Percentiles rank a stretch among this genome's conserved stretches.
phyloP scores from a whole-genome alignment of 495 filamentous ascomycete genomes.

The Lepidopterella palustris region DNA sequence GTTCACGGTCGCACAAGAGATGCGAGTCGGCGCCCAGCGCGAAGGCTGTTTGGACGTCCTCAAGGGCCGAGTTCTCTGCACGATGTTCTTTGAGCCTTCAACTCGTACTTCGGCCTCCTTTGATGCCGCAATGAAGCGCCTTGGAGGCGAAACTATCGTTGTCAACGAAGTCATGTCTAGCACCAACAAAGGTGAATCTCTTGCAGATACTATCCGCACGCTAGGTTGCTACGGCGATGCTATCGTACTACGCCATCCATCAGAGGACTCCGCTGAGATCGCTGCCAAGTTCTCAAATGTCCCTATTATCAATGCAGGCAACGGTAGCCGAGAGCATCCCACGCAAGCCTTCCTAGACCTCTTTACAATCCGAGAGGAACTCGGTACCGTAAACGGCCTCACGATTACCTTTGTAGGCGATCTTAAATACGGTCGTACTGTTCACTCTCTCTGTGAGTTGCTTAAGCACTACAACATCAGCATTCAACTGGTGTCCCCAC shows the following conservation, averaged over 20 bases:
- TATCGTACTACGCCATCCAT: conserved; percentile 86
- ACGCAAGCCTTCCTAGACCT: conserved; percentile 98
- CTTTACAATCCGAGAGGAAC: conserved; percentile 95
- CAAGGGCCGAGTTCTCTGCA: conserved; percentile 76
- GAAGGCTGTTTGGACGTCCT: conserved; percentile 83
- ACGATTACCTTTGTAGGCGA: conserved; percentile 96
- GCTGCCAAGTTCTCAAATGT: conserved; percentile 82
- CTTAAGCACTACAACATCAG: conserved; percentile 90
- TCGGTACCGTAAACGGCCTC: conserved; percentile 86
- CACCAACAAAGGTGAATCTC: conserved; percentile 83
- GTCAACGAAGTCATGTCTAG: conserved; percentile 76
- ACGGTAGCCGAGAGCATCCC: conserved; percentile 89
- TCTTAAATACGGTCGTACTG: conserved; percentile 83
- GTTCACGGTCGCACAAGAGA: conserved; percentile 94
- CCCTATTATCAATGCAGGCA: conserved; percentile 94
- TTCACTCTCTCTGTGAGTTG: conserved; percentile 89
- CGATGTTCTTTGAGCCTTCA: conserved; percentile 95
- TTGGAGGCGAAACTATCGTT: conserved; percentile 75
- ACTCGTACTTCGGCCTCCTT: conserved; percentile 95
- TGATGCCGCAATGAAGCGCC: conserved; percentile 94
- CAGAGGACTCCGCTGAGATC: conserved; percentile 64
- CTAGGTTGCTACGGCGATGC: conserved; percentile 92
- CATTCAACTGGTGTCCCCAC: conserved; percentile 83
- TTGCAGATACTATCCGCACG: conserved; percentile 89
- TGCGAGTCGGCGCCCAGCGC: conserved; percentile 85